These are phyloP conservation scores for Citrullus mucosospermus DNA, from an alignment of 306 rosid genomes.

Conservation along the genomic window DNA sequence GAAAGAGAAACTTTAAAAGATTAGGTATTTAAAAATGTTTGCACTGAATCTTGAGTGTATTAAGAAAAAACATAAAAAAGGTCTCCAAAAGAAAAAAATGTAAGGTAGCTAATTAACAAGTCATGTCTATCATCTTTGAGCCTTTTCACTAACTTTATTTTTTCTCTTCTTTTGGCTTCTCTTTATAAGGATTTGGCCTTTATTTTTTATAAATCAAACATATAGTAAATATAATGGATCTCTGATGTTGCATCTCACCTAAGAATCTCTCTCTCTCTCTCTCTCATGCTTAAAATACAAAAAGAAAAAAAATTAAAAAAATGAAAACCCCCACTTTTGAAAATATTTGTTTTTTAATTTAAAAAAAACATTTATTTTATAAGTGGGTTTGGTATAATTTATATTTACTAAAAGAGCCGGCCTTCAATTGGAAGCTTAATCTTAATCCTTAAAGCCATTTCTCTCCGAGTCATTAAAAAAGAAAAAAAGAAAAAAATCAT, in stretches of 20 bases:
- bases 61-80: not conserved
- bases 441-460: not conserved
- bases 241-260: slow-evolving; percentile 8
- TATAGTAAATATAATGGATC: not conserved
- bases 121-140: not conserved
- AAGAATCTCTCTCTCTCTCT: not conserved
- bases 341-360: too few relatives aligned
- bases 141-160: not conserved
- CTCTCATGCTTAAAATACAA: not conserved
- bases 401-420: not conserved
- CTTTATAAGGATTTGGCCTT: not conserved
- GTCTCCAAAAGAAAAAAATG: not conserved
- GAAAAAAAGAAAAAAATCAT: too few relatives aligned
- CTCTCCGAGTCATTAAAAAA: too few relatives aligned
- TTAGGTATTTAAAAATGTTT: not conserved
- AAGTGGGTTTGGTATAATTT: not conserved
- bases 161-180: not conserved
- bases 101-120: not conserved
- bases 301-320: not conserved
- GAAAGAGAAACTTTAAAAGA: not conserved
- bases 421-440: not conserved
- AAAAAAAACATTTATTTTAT: not conserved
- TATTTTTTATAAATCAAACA: not conserved
- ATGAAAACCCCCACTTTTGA: not conserved
- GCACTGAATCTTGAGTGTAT: not conserved